phyloP scores from a whole-genome alignment of 352 stramenopile genomes.

The Globisporangium megalacanthum region DNA sequence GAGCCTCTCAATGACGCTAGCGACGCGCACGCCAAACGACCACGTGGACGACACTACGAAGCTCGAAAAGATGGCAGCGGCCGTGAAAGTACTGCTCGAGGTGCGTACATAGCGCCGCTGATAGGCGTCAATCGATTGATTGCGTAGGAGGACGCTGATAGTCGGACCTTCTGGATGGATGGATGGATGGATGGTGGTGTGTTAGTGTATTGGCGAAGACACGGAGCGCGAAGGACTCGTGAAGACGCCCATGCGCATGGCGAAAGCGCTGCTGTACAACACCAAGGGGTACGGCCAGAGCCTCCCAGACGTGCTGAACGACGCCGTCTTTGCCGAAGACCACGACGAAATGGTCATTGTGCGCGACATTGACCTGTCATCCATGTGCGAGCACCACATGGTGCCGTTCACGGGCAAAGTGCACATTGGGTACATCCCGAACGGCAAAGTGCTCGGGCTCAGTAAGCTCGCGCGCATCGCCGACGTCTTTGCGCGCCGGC shows the following conservation, averaged over 20 bases:
- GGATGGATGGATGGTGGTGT: neutral
- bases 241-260: slow-evolving; percentile 97
- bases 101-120: slow-evolving; percentile 21
- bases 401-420: slow-evolving; percentile 98
- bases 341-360: slow-evolving; percentile 99
- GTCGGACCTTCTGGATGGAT: no score
- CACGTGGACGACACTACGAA: slow-evolving; percentile 71
- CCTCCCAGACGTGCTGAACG: slow-evolving; percentile 90
- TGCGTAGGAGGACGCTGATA: neutral
- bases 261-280: slow-evolving; percentile 96
- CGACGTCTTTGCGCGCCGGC: slow-evolving; percentile 94
- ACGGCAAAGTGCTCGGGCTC: slow-evolving; percentile 95
- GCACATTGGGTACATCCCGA: slow-evolving; percentile 94
- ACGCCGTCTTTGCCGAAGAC: slow-evolving; percentile 97
- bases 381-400: slow-evolving; percentile 99
- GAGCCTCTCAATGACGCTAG: slow-evolving; percentile 62
- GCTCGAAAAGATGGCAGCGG: slow-evolving; percentile 91
- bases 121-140: neutral
- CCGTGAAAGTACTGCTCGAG: slow-evolving; percentile 91
- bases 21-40: slow-evolving; percentile 50
- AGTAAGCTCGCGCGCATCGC: slow-evolving; percentile 98
- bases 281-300: slow-evolving; percentile 94
- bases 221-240: slow-evolving; percentile 91
- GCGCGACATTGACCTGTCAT: slow-evolving; percentile 98
- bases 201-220: slow-evolving; percentile 93